These are phyloP conservation scores for Sarocladium kiliense DNA, from an alignment of 2,329 filamentous ascomycete species.

Conservation along the genomic window DNA sequence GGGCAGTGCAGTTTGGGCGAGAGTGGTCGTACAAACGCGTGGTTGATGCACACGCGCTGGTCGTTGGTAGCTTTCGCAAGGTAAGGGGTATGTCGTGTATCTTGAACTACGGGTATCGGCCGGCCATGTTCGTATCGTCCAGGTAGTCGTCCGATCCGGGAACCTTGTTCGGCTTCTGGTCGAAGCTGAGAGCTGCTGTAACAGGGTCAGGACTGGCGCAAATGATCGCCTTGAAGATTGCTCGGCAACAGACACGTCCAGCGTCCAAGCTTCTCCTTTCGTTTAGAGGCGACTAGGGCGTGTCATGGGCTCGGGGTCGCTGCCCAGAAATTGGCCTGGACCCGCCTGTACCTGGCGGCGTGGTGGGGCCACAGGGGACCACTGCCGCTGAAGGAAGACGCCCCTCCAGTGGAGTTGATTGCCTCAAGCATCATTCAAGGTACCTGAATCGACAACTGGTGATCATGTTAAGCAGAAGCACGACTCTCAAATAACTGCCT, in stretches of 20 bases:
- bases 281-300: not conserved
- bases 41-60: too few species aligned
- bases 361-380: not conserved
- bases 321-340: constrained; percentile 26
- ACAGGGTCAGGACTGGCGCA: not conserved
- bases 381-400: constrained; percentile 44
- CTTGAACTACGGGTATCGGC: not conserved
- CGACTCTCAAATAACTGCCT: too few species aligned
- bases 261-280: not conserved
- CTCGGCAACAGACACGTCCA: not conserved
- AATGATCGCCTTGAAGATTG: not conserved
- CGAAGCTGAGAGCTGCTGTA: not conserved
- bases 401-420: constrained; percentile 20
- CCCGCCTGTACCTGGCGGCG: constrained; percentile 17
- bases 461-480: too few species aligned
- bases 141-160: not conserved
- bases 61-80: too few species aligned
- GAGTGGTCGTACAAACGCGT: constrained; percentile 4
- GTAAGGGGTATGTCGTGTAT: not conserved
- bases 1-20: not conserved
- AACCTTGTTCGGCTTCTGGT: not conserved
- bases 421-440: too few species aligned
- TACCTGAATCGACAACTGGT: too few species aligned
- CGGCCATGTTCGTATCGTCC: not conserved
- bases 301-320: constrained; percentile 4